A percentile compares a stretch with the other conserved stretches of the same genome.
phyloP scores from a whole-genome alignment of 257 asterid genomes.

The Solanum chaucha region DNA sequence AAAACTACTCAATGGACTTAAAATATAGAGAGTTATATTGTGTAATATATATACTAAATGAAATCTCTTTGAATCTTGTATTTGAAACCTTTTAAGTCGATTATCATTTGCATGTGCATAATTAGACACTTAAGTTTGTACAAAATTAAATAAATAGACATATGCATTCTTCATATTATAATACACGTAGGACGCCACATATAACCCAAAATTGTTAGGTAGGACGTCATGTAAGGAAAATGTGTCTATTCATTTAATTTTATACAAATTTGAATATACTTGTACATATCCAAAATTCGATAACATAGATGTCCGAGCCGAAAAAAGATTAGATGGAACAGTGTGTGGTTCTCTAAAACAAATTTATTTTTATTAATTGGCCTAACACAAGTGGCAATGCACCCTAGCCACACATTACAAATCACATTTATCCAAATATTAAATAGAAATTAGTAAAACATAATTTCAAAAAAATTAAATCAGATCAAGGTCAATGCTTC shows the following conservation, averaged over 20 bases:
- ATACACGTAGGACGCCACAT: too few species aligned
- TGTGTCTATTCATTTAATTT: too few species aligned
- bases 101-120: too few species aligned
- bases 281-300: too few species aligned
- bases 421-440: not conserved
- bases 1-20: not conserved
- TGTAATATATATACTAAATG: not conserved
- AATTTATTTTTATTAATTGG: not conserved
- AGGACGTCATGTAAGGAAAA: accelerated
- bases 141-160: too few species aligned
- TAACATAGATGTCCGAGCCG: too few species aligned
- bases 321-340: not conserved
- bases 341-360: not conserved
- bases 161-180: too few species aligned
- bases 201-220: too few species aligned
- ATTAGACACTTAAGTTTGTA: too few species aligned
- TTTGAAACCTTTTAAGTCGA: too few species aligned
- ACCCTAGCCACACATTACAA: not conserved
- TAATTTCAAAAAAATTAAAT: not conserved
- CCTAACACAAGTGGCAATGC: not conserved
- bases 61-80: not conserved
- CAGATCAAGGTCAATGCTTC: not conserved
- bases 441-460: not conserved
- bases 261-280: too few species aligned
- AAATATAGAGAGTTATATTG: too few species aligned